phyloP scores from a whole-genome alignment of 352 stramenopile species.

The Lagenidium giganteum region DNA sequence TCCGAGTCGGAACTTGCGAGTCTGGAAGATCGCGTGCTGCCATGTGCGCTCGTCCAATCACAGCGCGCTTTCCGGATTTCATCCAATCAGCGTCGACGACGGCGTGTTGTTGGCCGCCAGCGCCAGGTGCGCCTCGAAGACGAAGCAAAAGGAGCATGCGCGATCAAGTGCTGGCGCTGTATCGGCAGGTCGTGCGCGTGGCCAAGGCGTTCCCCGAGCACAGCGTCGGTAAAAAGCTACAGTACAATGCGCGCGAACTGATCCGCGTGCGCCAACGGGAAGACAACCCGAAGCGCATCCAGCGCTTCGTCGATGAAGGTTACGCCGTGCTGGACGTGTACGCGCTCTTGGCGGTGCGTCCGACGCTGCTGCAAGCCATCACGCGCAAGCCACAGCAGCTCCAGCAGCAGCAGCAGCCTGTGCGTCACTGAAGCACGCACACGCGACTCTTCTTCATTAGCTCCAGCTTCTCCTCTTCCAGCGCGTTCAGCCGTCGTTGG shows the following conservation, averaged over 20 bases:
- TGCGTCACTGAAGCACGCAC: conserved; percentile 38
- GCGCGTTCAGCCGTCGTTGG: conserved; percentile 31
- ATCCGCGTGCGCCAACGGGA: conserved; percentile 56
- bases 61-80: conserved; percentile 6
- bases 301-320: conserved; percentile 41
- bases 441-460: conserved; percentile 51
- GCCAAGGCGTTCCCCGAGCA: conserved; percentile 47
- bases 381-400: conserved; percentile 37
- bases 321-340: conserved; percentile 56
- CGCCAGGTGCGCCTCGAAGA: conserved; percentile 4
- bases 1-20: too few species aligned
- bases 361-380: conserved; percentile 41
- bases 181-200: conserved; percentile 45
- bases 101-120: conserved; percentile 21
- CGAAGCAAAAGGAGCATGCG: neutral
- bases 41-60: too few species aligned
- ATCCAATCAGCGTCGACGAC: neutral
- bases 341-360: conserved; percentile 38
- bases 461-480: conserved; percentile 57
- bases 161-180: conserved; percentile 51
- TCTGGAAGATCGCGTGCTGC: too few species aligned
- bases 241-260: conserved; percentile 70
- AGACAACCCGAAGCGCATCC: conserved; percentile 27
- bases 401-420: neutral
- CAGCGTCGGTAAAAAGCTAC: conserved; percentile 63